phyloP scores from a whole-genome alignment of 768 basidiomycete species.

The Gelatoporia subvermispora region DNA sequence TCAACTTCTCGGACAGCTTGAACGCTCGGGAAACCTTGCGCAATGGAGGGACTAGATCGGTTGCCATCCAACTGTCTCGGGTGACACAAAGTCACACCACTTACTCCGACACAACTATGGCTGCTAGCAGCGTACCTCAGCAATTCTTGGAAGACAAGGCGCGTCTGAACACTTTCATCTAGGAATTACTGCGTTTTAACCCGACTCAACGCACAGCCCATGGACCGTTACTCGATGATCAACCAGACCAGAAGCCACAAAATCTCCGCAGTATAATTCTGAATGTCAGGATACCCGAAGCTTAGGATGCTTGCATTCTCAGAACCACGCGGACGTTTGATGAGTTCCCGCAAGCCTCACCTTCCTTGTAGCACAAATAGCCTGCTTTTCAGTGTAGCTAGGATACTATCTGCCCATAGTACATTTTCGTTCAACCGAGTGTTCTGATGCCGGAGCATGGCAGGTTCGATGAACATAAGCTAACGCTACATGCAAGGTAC shows the following conservation, averaged over 20 bases:
- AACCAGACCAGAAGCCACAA: too few relatives aligned
- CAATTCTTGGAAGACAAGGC: background rate
- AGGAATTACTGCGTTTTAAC: too few relatives aligned
- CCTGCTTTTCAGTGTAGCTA: slow-evolving; percentile 2
- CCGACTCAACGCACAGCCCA: too few relatives aligned
- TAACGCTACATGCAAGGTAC: slow-evolving; percentile 3
- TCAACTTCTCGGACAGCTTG: slow-evolving; percentile 25
- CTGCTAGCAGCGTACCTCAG: background rate
- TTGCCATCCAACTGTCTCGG: slow-evolving; percentile 37
- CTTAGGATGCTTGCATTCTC: too few relatives aligned
- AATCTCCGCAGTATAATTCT: too few relatives aligned
- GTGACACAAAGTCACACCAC: too few relatives aligned
- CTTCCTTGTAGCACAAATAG: slow-evolving; percentile 8
- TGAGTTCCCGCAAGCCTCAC: background rate
- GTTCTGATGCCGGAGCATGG: too few relatives aligned
- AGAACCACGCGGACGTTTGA: background rate
- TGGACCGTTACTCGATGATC: too few relatives aligned
- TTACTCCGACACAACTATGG: too few relatives aligned
- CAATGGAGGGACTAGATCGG: slow-evolving; percentile 21
- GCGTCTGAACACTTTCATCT: too few relatives aligned
- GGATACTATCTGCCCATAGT: background rate
- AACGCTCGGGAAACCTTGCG: slow-evolving; percentile 26
- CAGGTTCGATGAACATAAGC: background rate
- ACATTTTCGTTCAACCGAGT: background rate
- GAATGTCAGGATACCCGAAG: too few relatives aligned